Conservation (phyloP, 805 yeast species). For the Candida hungchunana region DNA sequence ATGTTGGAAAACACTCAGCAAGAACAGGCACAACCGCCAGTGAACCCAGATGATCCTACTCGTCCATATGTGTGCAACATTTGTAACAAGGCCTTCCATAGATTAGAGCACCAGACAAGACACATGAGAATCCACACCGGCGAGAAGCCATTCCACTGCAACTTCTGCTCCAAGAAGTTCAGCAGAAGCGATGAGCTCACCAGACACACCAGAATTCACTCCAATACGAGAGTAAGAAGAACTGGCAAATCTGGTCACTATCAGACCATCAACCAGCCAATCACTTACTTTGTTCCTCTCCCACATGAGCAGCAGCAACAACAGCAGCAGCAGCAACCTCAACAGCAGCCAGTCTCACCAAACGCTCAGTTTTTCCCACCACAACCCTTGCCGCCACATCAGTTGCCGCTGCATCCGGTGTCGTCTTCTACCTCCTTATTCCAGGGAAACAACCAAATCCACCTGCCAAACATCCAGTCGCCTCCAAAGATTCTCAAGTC, state of each 20-base stretch:
- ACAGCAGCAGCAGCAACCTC: constrained; percentile 1
- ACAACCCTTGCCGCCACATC: constrained; percentile 13
- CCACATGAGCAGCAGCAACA: constrained; percentile 11
- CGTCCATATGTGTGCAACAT: constrained; percentile 83
- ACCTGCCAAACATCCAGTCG: constrained; percentile 26
- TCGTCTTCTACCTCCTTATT: constrained; percentile 18
- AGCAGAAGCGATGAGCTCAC: constrained; percentile 83
- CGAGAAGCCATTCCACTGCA: constrained; percentile 84
- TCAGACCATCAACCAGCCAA: constrained; percentile 22
- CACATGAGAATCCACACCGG: constrained; percentile 93
- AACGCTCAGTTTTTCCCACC: too few relatives aligned
- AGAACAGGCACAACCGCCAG: not conserved
- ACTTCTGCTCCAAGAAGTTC: constrained; percentile 74
- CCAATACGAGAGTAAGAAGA: constrained; percentile 47
- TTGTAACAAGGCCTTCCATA: constrained; percentile 81
- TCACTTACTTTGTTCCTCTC: constrained; percentile 26
- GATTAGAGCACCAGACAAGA: constrained; percentile 87
- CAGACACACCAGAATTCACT: constrained; percentile 78
- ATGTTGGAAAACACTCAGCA: not conserved
- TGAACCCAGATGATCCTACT: constrained; percentile 15
- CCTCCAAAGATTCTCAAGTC: constrained; percentile 29
- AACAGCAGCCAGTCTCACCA: constrained; percentile 2
- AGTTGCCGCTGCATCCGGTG: constrained; percentile 11
- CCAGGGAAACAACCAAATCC: constrained; percentile 18
- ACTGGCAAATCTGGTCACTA: constrained; percentile 29